phyloP scores from a whole-genome alignment of 306 rosid species.

The Ochetophila trinervis region DNA sequence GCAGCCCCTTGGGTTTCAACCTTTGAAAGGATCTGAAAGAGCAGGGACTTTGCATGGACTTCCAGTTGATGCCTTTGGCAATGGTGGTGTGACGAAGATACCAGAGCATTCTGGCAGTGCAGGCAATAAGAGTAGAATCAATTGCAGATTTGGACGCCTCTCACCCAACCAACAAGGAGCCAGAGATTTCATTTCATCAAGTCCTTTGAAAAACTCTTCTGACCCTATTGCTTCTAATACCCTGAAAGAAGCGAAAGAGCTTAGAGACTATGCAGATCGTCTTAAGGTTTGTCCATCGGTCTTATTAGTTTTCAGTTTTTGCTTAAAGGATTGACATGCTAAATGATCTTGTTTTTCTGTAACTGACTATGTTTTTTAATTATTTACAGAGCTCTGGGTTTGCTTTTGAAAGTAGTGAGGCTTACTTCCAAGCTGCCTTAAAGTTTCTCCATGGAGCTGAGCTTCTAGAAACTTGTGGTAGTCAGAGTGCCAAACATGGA shows the following conservation, averaged over 20 bases:
- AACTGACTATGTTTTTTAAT: slow-evolving; percentile 16
- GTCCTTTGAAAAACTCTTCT: slow-evolving; percentile 43
- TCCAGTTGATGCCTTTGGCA: slow-evolving; percentile 30
- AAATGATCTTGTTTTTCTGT: slow-evolving; percentile 13
- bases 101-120: slow-evolving; percentile 32
- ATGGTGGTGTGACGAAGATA: slow-evolving; percentile 37
- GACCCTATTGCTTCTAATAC: slow-evolving; percentile 40
- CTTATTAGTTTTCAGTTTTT: slow-evolving; percentile 25
- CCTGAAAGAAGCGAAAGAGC: slow-evolving; percentile 58
- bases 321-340: slow-evolving; percentile 24
- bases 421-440: slow-evolving; percentile 82
- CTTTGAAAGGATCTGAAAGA: slow-evolving; percentile 35
- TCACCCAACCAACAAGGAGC: slow-evolving; percentile 36
- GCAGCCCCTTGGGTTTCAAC: slow-evolving; percentile 18
- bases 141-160: slow-evolving; percentile 27
- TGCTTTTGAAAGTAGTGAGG: slow-evolving; percentile 72
- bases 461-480: slow-evolving; percentile 49
- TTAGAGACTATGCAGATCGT: slow-evolving; percentile 59
- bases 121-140: slow-evolving; percentile 27
- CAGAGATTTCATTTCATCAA: slow-evolving; percentile 29
- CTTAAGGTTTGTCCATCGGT: slow-evolving; percentile 53
- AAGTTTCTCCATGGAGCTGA: slow-evolving; percentile 81
- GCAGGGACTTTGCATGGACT: slow-evolving; percentile 34
- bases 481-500: slow-evolving; percentile 51
- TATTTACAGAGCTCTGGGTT: slow-evolving; percentile 55